A percentile compares a stretch with the other conserved stretches of the same genome.
Conservation (phyloP, 371 early-diverging fungal species). For the Mucor velutinosus region DNA sequence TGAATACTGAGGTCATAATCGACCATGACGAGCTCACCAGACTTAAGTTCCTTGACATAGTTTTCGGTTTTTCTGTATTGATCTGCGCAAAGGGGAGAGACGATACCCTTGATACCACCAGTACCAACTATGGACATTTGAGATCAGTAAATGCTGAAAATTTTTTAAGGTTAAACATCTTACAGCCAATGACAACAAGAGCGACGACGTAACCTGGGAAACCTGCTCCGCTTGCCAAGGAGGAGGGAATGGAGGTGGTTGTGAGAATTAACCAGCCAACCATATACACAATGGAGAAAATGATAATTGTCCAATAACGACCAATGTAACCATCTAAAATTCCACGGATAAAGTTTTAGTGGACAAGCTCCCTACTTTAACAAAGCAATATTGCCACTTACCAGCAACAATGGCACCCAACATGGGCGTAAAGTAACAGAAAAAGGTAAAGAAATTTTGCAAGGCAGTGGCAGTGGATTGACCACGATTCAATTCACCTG, state of each 20-base stretch:
- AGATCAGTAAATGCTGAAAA: background rate
- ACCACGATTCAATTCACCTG: slow-evolving; percentile 38
- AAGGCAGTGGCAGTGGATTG: slow-evolving; percentile 66
- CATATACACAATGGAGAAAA: slow-evolving; percentile 68
- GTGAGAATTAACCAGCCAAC: slow-evolving; percentile 65
- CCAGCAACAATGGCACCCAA: slow-evolving; percentile 82
- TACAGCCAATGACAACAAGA: slow-evolving; percentile 47
- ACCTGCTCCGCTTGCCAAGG: slow-evolving; percentile 53
- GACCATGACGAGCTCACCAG: slow-evolving; percentile 57
- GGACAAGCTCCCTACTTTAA: background rate
- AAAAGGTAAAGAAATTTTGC: slow-evolving; percentile 73
- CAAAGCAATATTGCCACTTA: slow-evolving; percentile 24
- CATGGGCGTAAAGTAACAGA: slow-evolving; percentile 76
- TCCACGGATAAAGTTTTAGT: background rate
- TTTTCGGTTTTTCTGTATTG: slow-evolving; percentile 43
- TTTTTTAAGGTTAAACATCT: slow-evolving; percentile 1
- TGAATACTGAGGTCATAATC: slow-evolving; percentile 66
- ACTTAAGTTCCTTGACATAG: slow-evolving; percentile 49
- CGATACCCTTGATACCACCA: slow-evolving; percentile 83
- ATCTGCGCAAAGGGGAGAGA: slow-evolving; percentile 45
- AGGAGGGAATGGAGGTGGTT: slow-evolving; percentile 55
- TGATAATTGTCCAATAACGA: slow-evolving; percentile 76
- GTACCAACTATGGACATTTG: slow-evolving; percentile 66
- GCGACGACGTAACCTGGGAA: slow-evolving; percentile 68
- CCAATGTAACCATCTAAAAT: slow-evolving; percentile 55